Evolutionary conservation across 1,284 basidiomycete genomes (phyloP), one percentile per base, ranked within the genome.

Genomic region (Naganishia liquefaciens): DNA sequence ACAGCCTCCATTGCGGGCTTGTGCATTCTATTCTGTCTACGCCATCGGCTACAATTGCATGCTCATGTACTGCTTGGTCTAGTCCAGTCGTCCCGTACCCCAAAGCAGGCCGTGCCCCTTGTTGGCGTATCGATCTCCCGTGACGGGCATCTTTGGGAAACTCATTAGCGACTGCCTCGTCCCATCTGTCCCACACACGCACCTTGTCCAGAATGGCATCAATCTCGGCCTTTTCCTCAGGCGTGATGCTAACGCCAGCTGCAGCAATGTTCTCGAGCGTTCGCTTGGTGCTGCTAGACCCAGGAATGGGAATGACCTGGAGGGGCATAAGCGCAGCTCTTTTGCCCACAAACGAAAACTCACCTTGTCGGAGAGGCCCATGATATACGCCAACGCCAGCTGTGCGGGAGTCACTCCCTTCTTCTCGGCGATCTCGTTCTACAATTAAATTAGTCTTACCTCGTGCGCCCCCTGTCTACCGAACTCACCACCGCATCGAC

Each of bases 331-430:
- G 21, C 13, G 13, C 4, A 37, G 33, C 33, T 37, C 33, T 27
- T 10, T 49, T 49, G 7, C 5, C 13, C 25, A 21, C 11, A 25
- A 11, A 11, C 40, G 13, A 7, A 25, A n/a, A 15, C 60, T 74
- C 65, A 76, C 76, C 55, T 83, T 82, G 23, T 75, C 73, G 19
- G 81, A 82, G 51, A 82, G 79, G 1, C 79, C 73, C 28, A 78
- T 72, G 10, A 87, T 80, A 85, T 86, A 89, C 0, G 87, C 86
- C 42, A 89, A 79, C 42, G 82, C 80, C 15, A 89, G 77, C 73
- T 88, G 86, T 0, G 83, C 82, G 0, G 84, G 75, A 0, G 84
- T 84, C 30, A 84, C 72, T 0, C 79, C 80, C 74, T 84, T 85
- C 72, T 79, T 80, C 51, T 75, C 71, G 0, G 85, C 84, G 40